Base-by-base conservation (phyloP, 352 stramenopile species). In the Globisporangium splendens region DNA sequence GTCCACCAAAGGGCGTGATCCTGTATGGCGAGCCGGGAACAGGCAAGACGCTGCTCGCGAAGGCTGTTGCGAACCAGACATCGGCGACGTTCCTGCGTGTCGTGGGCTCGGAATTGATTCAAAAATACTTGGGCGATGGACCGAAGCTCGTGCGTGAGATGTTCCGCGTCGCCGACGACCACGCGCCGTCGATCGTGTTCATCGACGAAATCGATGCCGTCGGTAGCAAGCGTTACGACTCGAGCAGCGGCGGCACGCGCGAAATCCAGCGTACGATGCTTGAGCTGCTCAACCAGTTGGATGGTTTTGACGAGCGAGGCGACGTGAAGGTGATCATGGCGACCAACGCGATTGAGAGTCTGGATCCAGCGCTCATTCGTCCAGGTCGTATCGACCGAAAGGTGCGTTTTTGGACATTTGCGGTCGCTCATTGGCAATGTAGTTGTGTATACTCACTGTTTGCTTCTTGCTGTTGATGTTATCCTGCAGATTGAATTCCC, bases 271-370 rank as follows among this genome's bases (percentile, higher is more conserved):
- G 98, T 70, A 99, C 98, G 43, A 99, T 99, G 97, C 86, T 99
- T 50, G 98, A 99, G 77, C 83, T 99, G 33, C 77, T 99, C 11
- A 99, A 99, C 77, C 98, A 99, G 79, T 85, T 99, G 46, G 98
- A 99, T 75, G 98, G 98, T 46, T 99, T 99, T 63, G 97, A 99
- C 70, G 97, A 99, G 73, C 87, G 97, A 42, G 96, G 96, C 12
- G 97, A 99, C 66, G 97, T 99, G 54, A 99, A 99, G 88, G 89
- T 99, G 47, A 99, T 99, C 72, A 99, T 99, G 98, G 98, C 98
- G 8, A 99, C 98, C 6, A 99, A 99, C 75, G 93, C 96, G 55
- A 99, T 99, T 65, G 97, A 99, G 64, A 98, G 85, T 22, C 79
- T 99, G 3, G 98, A 99, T 74, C 98, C 98, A 10, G 98, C 98